phyloP scores from a whole-genome alignment of 2,329 filamentous ascomycete genomes.

The Monosporascus sp. region DNA sequence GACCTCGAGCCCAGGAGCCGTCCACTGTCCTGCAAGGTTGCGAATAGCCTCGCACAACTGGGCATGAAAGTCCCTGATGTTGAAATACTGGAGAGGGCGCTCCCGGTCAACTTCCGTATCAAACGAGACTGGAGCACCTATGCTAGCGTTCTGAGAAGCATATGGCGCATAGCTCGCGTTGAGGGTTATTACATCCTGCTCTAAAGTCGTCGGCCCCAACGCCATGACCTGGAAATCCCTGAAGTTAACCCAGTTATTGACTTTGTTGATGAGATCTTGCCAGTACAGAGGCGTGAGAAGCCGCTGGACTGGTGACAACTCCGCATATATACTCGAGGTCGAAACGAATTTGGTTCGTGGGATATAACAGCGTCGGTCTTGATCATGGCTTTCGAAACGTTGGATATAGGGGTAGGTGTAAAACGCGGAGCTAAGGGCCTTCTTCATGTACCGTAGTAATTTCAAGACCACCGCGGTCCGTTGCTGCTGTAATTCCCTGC shows the following conservation, averaged over 20 bases:
- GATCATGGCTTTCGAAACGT: slow-evolving; percentile 3
- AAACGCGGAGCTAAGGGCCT: slow-evolving; percentile 1
- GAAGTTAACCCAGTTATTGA: not conserved
- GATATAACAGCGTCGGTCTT: slow-evolving; percentile 15
- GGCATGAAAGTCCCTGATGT: not conserved
- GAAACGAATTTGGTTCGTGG: slow-evolving; percentile 1
- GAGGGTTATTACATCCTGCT: not conserved
- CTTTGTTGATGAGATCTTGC: slow-evolving; percentile 10
- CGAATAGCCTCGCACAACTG: slow-evolving; percentile 10
- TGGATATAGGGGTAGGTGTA: not conserved
- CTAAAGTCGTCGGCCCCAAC: not conserved
- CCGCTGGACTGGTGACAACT: slow-evolving; percentile 19
- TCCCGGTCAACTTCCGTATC: not conserved
- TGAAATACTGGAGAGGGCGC: not conserved
- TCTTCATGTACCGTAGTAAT: slow-evolving; percentile 5
- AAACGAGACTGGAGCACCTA: not conserved
- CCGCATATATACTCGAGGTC: slow-evolving; percentile 1
- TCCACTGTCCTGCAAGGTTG: slow-evolving; percentile 14
- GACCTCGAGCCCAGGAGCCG: slow-evolving; percentile 24
- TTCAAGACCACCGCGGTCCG: not conserved
- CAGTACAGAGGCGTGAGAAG: slow-evolving; percentile 36
- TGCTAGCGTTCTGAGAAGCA: not conserved
- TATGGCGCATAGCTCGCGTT: no score
- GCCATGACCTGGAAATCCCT: not conserved
- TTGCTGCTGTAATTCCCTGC: not conserved